Conservation (phyloP, 371 early-diverging fungal genomes). For the Mucor velutinosus region DNA sequence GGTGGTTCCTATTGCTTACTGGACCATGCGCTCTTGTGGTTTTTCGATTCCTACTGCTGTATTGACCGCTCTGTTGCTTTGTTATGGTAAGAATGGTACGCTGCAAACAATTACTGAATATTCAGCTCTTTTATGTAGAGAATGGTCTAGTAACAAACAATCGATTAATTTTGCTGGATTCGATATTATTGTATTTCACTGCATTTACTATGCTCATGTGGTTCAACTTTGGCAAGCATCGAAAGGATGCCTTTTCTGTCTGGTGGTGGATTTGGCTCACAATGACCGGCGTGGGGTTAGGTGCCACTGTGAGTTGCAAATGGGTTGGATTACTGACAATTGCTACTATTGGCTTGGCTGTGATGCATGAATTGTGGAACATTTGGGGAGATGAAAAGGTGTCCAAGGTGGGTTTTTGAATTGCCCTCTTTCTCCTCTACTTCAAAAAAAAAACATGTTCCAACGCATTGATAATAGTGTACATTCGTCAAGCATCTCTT, state of each 20-base stretch:
- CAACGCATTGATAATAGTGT: slow-evolving; percentile 28
- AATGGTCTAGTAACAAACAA: slow-evolving; percentile 88
- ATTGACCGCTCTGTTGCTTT: slow-evolving; percentile 44
- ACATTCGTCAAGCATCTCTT: slow-evolving; percentile 64
- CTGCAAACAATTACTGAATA: neutral
- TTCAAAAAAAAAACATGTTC: no score
- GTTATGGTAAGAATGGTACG: slow-evolving; percentile 36
- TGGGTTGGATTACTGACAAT: slow-evolving; percentile 91
- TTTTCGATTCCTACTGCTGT: slow-evolving; percentile 37
- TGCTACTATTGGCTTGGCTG: slow-evolving; percentile 81
- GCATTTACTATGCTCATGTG: slow-evolving; percentile 74
- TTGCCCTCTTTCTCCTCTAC: neutral
- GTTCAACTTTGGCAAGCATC: slow-evolving; percentile 73
- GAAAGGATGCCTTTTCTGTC: slow-evolving; percentile 58
- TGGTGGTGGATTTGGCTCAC: slow-evolving; percentile 76
- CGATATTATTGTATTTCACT: slow-evolving; percentile 84
- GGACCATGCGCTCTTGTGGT: slow-evolving; percentile 41
- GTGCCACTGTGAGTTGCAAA: slow-evolving; percentile 70
- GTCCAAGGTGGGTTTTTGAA: slow-evolving; percentile 31
- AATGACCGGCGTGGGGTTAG: slow-evolving; percentile 68
- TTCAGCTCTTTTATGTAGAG: slow-evolving; percentile 48
- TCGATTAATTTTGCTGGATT: slow-evolving; percentile 88
- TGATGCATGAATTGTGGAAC: slow-evolving; percentile 82
- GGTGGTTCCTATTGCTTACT: slow-evolving; percentile 44
- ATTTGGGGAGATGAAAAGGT: slow-evolving; percentile 67